Conservation (phyloP, 169 alveolate genomes). For the Plasmodium adleri region DNA sequence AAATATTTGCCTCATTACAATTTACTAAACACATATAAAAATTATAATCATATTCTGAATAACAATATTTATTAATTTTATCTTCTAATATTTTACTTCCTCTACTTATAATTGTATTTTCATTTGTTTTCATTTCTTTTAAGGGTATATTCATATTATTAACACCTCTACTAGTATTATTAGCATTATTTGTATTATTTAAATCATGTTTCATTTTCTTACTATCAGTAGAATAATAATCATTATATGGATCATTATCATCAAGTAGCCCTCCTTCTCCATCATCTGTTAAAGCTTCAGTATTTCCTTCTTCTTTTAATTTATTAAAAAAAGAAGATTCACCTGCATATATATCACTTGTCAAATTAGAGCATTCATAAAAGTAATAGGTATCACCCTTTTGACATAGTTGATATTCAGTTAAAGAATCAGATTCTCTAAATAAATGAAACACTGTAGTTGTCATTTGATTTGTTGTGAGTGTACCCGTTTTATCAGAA, state of each 20-base stretch:
- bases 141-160: background rate
- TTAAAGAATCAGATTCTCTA: constrained; percentile 34
- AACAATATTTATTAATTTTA: constrained; percentile 48
- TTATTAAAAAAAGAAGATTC: constrained; percentile 55
- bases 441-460: constrained; percentile 84
- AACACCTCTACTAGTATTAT: background rate
- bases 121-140: constrained; percentile 29
- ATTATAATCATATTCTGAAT: constrained; percentile 49
- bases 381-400: constrained; percentile 77
- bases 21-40: constrained; percentile 65
- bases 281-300: background rate
- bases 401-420: constrained; percentile 69
- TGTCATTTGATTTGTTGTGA: constrained; percentile 98
- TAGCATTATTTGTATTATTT: background rate
- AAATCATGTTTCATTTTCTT: background rate
- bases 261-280: background rate
- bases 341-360: background rate
- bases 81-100: constrained; percentile 74
- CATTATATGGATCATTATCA: background rate
- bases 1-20: constrained; percentile 67
- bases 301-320: background rate
- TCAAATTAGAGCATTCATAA: constrained; percentile 48
- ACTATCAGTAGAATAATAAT: background rate
- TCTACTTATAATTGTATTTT: constrained; percentile 56
- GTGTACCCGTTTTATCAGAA: constrained; percentile 99